These are phyloP conservation scores for Draba incana DNA, from an alignment of 345 rosid genomes.

Conservation along the genomic window DNA sequence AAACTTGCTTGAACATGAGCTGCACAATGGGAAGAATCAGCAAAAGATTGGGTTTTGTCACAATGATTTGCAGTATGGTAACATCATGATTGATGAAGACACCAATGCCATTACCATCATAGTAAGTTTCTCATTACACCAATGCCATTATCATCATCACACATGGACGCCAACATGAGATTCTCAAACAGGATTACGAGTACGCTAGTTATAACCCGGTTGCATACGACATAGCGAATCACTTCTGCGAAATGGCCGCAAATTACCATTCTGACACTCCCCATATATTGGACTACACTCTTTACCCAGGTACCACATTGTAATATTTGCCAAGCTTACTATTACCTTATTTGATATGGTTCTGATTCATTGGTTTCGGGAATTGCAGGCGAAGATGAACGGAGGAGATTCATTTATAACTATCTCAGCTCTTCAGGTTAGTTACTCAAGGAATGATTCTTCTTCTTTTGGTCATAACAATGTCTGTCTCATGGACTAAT, in stretches of 20 bases:
- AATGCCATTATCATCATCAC: slow-evolving; percentile 1
- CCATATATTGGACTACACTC: slow-evolving; percentile 66
- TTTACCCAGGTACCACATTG: slow-evolving; percentile 59
- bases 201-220: slow-evolving; percentile 80
- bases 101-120: slow-evolving; percentile 69
- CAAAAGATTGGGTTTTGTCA: slow-evolving; percentile 86
- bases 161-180: slow-evolving; percentile 18
- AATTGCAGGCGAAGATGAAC: slow-evolving; percentile 60
- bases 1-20: slow-evolving; percentile 53
- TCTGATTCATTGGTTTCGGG: slow-evolving; percentile 11
- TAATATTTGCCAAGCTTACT: too few species aligned
- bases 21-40: slow-evolving; percentile 31
- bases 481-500: neutral
- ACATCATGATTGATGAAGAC: slow-evolving; percentile 90
- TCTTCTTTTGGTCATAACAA: slow-evolving; percentile 11
- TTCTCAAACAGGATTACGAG: slow-evolving; percentile 72
- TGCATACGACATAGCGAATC: slow-evolving; percentile 88
- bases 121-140: slow-evolving; percentile 46
- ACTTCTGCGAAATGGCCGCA: slow-evolving; percentile 91
- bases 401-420: slow-evolving; percentile 53
- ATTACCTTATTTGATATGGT: neutral
- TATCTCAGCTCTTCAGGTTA: slow-evolving; percentile 69
- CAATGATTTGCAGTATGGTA: slow-evolving; percentile 92
- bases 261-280: slow-evolving; percentile 84
- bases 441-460: slow-evolving; percentile 14